Conservation (phyloP, 345 rosid species). For the Punica granatum region DNA sequence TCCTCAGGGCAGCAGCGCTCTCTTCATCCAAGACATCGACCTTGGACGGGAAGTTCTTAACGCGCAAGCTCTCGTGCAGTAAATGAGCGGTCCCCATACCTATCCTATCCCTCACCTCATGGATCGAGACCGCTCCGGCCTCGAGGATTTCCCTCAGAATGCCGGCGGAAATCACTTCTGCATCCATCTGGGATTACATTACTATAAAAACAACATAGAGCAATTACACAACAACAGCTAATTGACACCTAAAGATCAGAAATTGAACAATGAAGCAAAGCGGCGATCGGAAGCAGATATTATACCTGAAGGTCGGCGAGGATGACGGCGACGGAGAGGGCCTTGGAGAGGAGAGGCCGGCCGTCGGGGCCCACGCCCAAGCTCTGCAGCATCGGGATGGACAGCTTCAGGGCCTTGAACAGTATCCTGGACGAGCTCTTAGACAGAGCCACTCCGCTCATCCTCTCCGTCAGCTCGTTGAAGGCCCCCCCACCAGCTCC, state of each 20-base stretch:
- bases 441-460: conserved; percentile 54
- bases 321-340: conserved; percentile 66
- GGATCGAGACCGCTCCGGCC: conserved; percentile 50
- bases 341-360: conserved; percentile 69
- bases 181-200: conserved; percentile 66
- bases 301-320: conserved; percentile 88
- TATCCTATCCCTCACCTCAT: conserved; percentile 55
- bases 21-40: conserved; percentile 70
- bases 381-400: conserved; percentile 64
- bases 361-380: conserved; percentile 59
- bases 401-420: conserved; percentile 78
- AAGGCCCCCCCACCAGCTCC: conserved; percentile 86
- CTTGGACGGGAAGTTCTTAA: conserved; percentile 57
- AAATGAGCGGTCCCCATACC: conserved; percentile 80
- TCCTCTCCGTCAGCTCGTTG: conserved; percentile 77
- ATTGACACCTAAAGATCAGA: neutral
- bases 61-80: conserved; percentile 72
- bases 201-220: neutral
- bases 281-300: neutral
- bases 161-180: conserved; percentile 93
- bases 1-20: conserved; percentile 62
- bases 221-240: neutral
- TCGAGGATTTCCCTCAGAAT: conserved; percentile 58
- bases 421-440: conserved; percentile 68
- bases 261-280: neutral